Percentiles rank a stretch among this genome's conserved stretches.
These are phyloP conservation scores for Entophlyctis luteolus DNA, from an alignment of 192 early-diverging fungal species.

Conservation along the genomic window DNA sequence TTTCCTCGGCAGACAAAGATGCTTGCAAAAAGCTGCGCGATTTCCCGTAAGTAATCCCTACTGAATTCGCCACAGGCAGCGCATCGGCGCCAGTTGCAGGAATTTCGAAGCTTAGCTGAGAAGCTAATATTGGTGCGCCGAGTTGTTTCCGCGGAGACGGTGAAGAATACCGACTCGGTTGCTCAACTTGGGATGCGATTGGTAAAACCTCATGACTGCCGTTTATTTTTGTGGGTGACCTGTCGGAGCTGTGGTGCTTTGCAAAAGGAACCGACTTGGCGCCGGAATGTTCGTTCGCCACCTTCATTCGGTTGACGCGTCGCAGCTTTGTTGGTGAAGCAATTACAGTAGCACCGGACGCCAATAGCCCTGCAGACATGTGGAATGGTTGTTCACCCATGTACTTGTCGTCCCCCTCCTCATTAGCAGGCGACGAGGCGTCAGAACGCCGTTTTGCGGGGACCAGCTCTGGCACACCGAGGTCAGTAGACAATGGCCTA, in stretches of 20 bases:
- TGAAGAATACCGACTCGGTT: too few relatives aligned
- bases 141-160: too few relatives aligned
- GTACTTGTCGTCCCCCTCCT: neutral
- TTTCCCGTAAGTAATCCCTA: slow-evolving; percentile 1
- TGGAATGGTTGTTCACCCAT: neutral
- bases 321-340: neutral
- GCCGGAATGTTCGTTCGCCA: neutral
- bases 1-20: neutral
- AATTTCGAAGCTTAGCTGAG: neutral
- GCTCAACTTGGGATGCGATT: too few relatives aligned
- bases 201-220: neutral
- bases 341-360: neutral
- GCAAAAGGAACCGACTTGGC: neutral
- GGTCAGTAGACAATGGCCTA: neutral
- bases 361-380: neutral
- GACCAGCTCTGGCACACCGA: neutral
- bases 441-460: neutral
- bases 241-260: neutral
- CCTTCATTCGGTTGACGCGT: neutral
- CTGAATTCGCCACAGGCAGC: neutral
- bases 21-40: slow-evolving; percentile 21
- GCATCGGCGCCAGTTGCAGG: neutral
- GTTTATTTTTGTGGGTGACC: neutral
- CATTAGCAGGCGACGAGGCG: neutral
- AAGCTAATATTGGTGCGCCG: neutral